Evolutionary conservation across 2,329 filamentous ascomycete species (phyloP).

Genomic region (Chrysoporthe austroafricana): DNA sequence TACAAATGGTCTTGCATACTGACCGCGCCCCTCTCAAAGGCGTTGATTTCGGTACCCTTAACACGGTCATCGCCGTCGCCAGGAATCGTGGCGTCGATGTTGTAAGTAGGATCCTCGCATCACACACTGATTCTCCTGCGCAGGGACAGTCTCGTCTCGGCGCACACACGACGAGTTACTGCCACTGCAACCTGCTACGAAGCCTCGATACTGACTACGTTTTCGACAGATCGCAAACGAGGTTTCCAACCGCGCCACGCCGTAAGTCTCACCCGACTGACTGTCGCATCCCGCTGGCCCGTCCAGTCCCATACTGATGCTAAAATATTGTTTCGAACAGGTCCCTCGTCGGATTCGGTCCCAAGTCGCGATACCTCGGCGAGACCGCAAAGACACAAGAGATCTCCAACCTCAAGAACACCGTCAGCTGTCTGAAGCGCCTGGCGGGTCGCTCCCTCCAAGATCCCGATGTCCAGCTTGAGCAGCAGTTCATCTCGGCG

Average conservation of each 20-base stretch:
- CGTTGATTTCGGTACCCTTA: slow-evolving; percentile 94
- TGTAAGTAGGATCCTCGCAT: slow-evolving; percentile 64
- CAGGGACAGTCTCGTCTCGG: background rate
- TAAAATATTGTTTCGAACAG: slow-evolving; percentile 49
- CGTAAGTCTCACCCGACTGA: slow-evolving; percentile 65
- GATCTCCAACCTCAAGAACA: slow-evolving; percentile 99
- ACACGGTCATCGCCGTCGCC: slow-evolving; percentile 96
- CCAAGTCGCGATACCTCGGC: slow-evolving; percentile 91
- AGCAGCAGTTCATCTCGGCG: slow-evolving; percentile 89
- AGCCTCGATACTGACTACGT: slow-evolving; percentile 29
- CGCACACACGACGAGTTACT: background rate
- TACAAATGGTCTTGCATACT: slow-evolving; percentile 21
- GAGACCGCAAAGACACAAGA: slow-evolving; percentile 98
- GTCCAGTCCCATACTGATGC: slow-evolving; percentile 15
- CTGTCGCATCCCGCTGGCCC: slow-evolving; percentile 24
- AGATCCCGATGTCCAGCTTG: slow-evolving; percentile 90
- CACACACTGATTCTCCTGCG: slow-evolving; percentile 13
- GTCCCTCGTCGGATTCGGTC: slow-evolving; percentile 91
- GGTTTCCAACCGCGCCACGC: slow-evolving; percentile 96
- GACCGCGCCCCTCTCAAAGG: slow-evolving; percentile 49
- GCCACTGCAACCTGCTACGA: slow-evolving; percentile 17
- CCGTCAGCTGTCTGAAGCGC: slow-evolving; percentile 88
- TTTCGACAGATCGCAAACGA: slow-evolving; percentile 87
- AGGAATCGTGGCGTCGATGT: slow-evolving; percentile 99
- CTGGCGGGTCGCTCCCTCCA: slow-evolving; percentile 83